Base-by-base conservation (phyloP, 768 basidiomycete species). In the Suillus discolor region DNA sequence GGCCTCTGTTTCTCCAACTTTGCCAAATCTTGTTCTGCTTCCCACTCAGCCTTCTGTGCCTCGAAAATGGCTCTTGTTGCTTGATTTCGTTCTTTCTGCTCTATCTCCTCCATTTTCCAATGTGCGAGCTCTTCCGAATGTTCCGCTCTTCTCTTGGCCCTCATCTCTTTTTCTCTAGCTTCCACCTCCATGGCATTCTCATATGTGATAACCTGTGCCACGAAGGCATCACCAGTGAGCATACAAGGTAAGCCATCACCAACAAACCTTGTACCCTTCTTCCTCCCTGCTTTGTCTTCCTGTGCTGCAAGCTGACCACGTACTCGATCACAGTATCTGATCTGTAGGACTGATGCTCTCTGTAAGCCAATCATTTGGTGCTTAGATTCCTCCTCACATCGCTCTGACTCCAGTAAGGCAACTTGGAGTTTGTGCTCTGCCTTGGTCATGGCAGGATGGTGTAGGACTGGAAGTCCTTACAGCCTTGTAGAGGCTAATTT, bases 101-200 rank as follows among this genome's bases (percentile, higher is more conserved):
- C 54, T 34, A 67, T 61, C 44, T 73, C 69, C 20, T 60, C 38
- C 3, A 4, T 54, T 62, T 69, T 67, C 72, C 73, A 73, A 28
- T 62, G 57, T 39, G 51, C 60, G 39, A 73, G 51, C 54, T 44
- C 62, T 4, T 36, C 53, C 23, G 39, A 25, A 38, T 63, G 42
- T 47, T 66, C 68, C 9, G 53, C 65, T 25, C 57, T 41, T 34
- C 60, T 53, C 28, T 38, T 68, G n/a, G 42, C n/a, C 25, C 39
- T 53, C 15, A 28, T 39, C 51, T 57, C 28, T 53, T 64, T 51
- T 39, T 57, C 31, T 57, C 31, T 47, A 41, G 65, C 62, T 39
- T 65, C 60, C 54, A 45, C 53, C 54, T 65, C 25, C 59, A 62
- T 44, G 39, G 20, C 42, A 5, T 60, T 38, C 25, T 61, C 61